These are phyloP conservation scores for Quercus rubra DNA, from an alignment of 306 rosid species.

Conservation along the genomic window DNA sequence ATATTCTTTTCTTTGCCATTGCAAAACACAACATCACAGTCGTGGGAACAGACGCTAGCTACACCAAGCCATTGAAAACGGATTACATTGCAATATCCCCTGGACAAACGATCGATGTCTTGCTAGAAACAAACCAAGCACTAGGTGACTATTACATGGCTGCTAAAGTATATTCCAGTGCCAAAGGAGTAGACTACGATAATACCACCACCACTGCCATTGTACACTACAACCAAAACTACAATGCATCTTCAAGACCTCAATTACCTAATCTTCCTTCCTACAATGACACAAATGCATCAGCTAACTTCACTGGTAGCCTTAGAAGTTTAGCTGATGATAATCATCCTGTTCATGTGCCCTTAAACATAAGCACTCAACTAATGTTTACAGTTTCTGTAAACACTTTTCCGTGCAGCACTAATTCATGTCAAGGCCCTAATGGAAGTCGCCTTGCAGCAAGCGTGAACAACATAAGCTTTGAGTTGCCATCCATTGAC, in stretches of 20 bases:
- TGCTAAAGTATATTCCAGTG: slow-evolving; percentile 37
- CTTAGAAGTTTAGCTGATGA: slow-evolving; percentile 36
- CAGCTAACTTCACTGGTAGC: slow-evolving; percentile 21
- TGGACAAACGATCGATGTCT: slow-evolving; percentile 54
- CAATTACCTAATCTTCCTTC: slow-evolving; percentile 43
- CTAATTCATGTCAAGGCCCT: slow-evolving; percentile 27
- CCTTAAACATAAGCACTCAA: slow-evolving; percentile 19
- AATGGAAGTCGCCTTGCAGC: slow-evolving; percentile 29
- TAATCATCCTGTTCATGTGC: slow-evolving; percentile 40
- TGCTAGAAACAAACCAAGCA: slow-evolving; percentile 42
- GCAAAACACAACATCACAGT: slow-evolving; percentile 51
- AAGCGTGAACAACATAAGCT: slow-evolving; percentile 65
- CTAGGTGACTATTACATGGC: slow-evolving; percentile 53
- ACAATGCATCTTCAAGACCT: slow-evolving; percentile 16
- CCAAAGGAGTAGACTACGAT: not conserved
- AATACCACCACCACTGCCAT: slow-evolving; percentile 48
- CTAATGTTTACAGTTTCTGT: slow-evolving; percentile 36
- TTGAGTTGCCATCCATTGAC: slow-evolving; percentile 16
- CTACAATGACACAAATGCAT: slow-evolving; percentile 36
- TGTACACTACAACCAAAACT: slow-evolving; percentile 25
- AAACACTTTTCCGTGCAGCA: slow-evolving; percentile 36
- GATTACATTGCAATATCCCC: slow-evolving; percentile 48
- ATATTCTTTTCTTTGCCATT: slow-evolving; percentile 39
- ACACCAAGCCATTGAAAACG: slow-evolving; percentile 42
- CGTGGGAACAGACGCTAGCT: slow-evolving; percentile 56